These are phyloP conservation scores for Cladophialophora psammophila DNA, from an alignment of 2,329 filamentous ascomycete species.

Conservation along the genomic window DNA sequence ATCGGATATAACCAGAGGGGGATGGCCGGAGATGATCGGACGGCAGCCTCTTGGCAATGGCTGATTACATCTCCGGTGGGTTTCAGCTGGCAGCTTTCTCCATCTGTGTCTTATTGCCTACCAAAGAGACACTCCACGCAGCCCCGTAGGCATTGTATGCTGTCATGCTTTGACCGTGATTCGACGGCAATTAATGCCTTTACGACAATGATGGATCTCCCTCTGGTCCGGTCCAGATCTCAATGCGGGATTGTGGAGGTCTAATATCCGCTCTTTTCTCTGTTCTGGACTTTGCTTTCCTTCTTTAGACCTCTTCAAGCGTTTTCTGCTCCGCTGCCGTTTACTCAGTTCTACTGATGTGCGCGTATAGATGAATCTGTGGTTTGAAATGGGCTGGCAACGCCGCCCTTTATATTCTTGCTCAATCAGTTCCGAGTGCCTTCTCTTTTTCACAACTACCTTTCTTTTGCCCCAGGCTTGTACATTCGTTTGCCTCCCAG, in stretches of 20 bases:
- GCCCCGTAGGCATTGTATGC: neutral
- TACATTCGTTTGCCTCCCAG: neutral
- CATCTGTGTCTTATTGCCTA: neutral
- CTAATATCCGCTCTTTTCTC: neutral
- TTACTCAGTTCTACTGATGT: conserved; percentile 6
- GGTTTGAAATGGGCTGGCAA: neutral
- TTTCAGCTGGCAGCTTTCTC: neutral
- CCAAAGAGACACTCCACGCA: no score
- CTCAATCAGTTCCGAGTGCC: neutral
- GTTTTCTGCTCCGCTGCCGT: neutral
- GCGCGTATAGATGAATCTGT: conserved; percentile 1
- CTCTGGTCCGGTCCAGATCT: neutral
- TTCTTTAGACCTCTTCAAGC: neutral
- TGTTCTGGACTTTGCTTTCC: neutral
- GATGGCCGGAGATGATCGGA: neutral
- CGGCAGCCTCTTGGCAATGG: neutral
- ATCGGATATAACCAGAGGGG: neutral
- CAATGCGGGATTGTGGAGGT: neutral
- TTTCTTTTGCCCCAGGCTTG: neutral
- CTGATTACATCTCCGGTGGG: neutral
- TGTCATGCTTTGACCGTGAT: conserved; percentile 9
- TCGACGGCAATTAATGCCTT: neutral
- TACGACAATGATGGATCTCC: neutral
- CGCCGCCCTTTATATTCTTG: neutral
- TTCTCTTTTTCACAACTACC: neutral